Evolutionary conservation across 805 yeast species (phyloP), one percentile per base, ranked within the genome.

Genomic region (Lipomyces kockii): DNA sequence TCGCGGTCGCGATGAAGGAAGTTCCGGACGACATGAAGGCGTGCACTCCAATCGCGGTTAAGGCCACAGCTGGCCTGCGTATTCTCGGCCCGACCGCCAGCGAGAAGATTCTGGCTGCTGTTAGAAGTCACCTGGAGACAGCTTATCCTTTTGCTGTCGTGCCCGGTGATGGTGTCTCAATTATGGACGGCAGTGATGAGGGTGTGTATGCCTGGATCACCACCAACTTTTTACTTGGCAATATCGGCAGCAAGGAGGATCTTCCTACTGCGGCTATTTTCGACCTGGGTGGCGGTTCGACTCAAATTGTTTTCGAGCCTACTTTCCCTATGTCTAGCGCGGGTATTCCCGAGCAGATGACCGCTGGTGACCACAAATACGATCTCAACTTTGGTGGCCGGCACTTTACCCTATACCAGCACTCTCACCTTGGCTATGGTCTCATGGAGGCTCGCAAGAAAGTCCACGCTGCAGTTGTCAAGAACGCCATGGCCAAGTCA

Each of bases 121-220:
- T 96, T 27, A 84, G 90, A 77, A 75, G 78, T 11, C 95, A 92
- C 76, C 82, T 95, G 71, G 91, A 90, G 76, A 79, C 81, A 0
- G 88, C 92, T 71, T 95, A 87, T 78, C 99, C 99, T 64, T 95
- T 95, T 82, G 89, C 97, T 1, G 92, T 95, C 60, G 97, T 93
- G 60, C 87, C 84, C 11, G 91, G 88, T 60, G 90, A 92, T 67
- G 98, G 98, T 70, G 84, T 95, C 67, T 84, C 93, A 11, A 91
- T 95, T 76, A 94, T 95, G 98, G 92, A 90, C 67, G 99, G 99
- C 72, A 88, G 87, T 67, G 97, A 94, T 74, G 99, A 96, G 82
- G 99, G 99, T 78, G 98, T 95, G 8, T 95, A 87, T 76, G 99
- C 99, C 0, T 95, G 99, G 99, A 90, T 95, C 78, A 95, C 99